Evolutionary conservation across 2,329 filamentous ascomycete species (phyloP).

Genomic region (Plenodomus tracheiphilus): DNA sequence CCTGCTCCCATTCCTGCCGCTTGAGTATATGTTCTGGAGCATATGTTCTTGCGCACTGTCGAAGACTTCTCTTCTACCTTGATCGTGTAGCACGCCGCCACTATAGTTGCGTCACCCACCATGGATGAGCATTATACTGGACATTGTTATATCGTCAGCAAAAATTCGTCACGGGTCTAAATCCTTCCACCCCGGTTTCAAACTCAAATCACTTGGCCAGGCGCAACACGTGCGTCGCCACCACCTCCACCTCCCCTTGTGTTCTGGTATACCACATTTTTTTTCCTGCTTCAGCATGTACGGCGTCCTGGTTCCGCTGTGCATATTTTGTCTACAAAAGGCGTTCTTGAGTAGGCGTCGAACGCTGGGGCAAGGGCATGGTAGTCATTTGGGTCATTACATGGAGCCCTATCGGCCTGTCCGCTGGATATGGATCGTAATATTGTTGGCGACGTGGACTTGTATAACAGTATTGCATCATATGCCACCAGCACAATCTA

Average conservation of each 20-base stretch:
- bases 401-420: background rate
- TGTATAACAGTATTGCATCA: background rate
- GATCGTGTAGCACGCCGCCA: background rate
- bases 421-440: background rate
- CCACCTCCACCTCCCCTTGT: background rate
- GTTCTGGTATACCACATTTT: background rate
- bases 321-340: background rate
- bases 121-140: too few relatives aligned
- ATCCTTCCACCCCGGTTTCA: background rate
- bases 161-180: too few relatives aligned
- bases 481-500: background rate
- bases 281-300: background rate
- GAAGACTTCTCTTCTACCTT: background rate
- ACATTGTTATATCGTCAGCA: background rate
- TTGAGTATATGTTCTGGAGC: conserved; percentile 2
- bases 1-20: conserved; percentile 49
- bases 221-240: background rate
- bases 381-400: background rate
- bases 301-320: background rate
- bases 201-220: background rate
- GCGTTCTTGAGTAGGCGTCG: background rate
- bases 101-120: too few relatives aligned
- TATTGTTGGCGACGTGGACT: background rate
- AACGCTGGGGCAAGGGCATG: background rate
- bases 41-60: too few relatives aligned